Percentiles rank a stretch among this genome's conserved stretches.
phyloP scores from a whole-genome alignment of 805 yeast species.

The Wickerhamiella allomyrinae region DNA sequence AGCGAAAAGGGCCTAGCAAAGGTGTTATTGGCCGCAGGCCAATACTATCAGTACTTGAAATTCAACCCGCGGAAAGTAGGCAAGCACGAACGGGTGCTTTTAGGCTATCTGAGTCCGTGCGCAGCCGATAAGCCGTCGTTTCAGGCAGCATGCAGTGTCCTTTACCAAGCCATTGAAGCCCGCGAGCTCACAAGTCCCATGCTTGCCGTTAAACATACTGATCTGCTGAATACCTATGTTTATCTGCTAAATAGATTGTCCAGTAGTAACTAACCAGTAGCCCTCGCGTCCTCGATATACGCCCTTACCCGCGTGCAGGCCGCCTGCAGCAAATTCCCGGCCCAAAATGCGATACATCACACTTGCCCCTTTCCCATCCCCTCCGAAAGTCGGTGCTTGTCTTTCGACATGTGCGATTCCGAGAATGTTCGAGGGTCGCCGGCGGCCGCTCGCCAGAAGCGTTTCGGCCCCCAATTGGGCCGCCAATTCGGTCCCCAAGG shows the following conservation, averaged over 20 bases:
- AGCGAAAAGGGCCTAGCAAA: not conserved
- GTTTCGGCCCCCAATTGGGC: too few species aligned
- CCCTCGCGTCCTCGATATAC: too few species aligned
- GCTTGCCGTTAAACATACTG: not conserved
- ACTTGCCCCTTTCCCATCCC: too few species aligned
- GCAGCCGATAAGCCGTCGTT: not conserved
- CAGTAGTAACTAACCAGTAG: too few species aligned
- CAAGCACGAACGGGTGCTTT: not conserved
- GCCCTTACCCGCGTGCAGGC: too few species aligned
- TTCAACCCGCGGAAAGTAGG: not conserved
- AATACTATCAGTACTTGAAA: slow-evolving; percentile 3
- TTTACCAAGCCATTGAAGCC: not conserved
- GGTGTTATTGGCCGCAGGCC: slow-evolving; percentile 3
- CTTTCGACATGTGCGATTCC: too few species aligned
- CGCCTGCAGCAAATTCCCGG: too few species aligned
- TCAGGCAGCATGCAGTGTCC: not conserved
- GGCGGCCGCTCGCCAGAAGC: too few species aligned
- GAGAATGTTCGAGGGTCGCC: too few species aligned
- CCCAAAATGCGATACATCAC: too few species aligned
- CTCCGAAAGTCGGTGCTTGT: too few species aligned
- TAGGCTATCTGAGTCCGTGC: slow-evolving; percentile 3
- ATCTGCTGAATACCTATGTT: slow-evolving; percentile 2
- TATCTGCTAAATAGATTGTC: slow-evolving; percentile 2
- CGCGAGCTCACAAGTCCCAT: not conserved
- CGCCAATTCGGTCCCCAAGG: too few species aligned